These are phyloP conservation scores for Taxillus chinensis DNA, from an alignment of 164 flowering plant genomes.

Conservation along the genomic window DNA sequence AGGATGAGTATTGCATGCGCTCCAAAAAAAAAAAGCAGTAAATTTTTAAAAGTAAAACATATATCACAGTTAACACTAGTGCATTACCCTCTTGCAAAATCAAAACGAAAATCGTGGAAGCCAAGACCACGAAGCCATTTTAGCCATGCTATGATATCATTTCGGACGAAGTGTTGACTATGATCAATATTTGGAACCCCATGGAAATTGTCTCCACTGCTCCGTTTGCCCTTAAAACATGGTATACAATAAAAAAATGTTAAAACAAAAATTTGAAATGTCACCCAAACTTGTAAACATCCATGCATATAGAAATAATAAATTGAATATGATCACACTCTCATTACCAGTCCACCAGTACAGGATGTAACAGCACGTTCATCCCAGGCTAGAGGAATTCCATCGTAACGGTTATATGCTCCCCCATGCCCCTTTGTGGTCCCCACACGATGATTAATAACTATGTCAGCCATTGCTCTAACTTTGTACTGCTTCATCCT, in stretches of 20 bases:
- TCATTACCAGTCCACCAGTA: conserved; percentile 80
- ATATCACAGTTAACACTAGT: background rate
- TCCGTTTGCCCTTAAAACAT: conserved; percentile 50
- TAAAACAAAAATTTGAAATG: background rate
- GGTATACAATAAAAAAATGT: conserved; percentile 3
- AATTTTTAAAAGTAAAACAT: background rate
- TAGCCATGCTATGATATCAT: conserved; percentile 71
- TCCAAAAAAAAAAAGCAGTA: background rate
- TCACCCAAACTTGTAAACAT: background rate
- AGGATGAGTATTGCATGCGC: conserved; percentile 2
- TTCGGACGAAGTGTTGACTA: conserved; percentile 63
- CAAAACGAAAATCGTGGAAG: conserved; percentile 95
- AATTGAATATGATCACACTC: background rate
- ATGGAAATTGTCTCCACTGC: conserved; percentile 85
- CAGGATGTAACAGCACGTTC: conserved; percentile 87
- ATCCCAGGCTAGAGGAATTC: conserved; percentile 78
- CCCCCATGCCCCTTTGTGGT: conserved; percentile 83
- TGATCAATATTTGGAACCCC: conserved; percentile 95
- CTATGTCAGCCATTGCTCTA: conserved; percentile 92
- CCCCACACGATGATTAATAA: conserved; percentile 92
- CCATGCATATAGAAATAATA: background rate
- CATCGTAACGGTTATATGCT: conserved; percentile 84
- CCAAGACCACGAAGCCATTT: conserved; percentile 73
- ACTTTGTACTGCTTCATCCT: conserved; percentile 66
- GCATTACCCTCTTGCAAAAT: conserved; percentile 85